Evolutionary conservation across 495 filamentous ascomycete species (phyloP), one percentile per base, ranked within the genome.

Genomic region (Oidiodendron maius): DNA sequence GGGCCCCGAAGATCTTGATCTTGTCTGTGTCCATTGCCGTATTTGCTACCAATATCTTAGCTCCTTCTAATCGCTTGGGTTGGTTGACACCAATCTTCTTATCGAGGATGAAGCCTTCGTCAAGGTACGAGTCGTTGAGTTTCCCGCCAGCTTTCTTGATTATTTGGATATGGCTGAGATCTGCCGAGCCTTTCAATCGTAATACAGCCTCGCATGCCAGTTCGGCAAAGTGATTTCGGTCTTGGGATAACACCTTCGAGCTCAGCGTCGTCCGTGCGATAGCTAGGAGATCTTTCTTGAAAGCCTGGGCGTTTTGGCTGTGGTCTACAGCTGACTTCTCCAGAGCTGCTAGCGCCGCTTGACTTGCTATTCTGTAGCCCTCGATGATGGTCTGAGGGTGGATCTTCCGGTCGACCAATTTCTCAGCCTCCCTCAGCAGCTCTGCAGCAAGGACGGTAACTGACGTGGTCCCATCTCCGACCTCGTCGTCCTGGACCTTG

Each of bases 21-120:
- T 98, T 98, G 69, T 98, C 93, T 21, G 93, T 97, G 66, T 98
- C 93, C 93, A 98, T 98, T 4, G 91, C 84, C 10, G 93, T 98
- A 68, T 98, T 98, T 46, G 93, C 93, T 21, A 97, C 86, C 15
- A 98, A 69, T 51, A 98, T 97, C 76, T 96, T 97, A 42, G 90
- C 93, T 62, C 97, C 97, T 69, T 97, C 93, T 57, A 98, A 73
- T 38, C 88, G 77, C 74, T 97, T 97, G 18, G 93, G 91, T 65
- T 98, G 93, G 75, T 98, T 98, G 52, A 97, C 90, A 52, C 93
- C 93, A 53, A 98, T 95, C 72, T 85, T 89, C 80, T 98, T 98
- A 72, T 98, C 93, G 17, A 98, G 75, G 59, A 98, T 97, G 72
- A 98, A 98, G 5, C 93, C 93, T 61, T 95, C 89, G 61, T 98